A percentile compares a stretch with the other conserved stretches of the same genome.
Conservation (phyloP, 2,329 filamentous ascomycete genomes). For the Fusarium bulbicola region DNA sequence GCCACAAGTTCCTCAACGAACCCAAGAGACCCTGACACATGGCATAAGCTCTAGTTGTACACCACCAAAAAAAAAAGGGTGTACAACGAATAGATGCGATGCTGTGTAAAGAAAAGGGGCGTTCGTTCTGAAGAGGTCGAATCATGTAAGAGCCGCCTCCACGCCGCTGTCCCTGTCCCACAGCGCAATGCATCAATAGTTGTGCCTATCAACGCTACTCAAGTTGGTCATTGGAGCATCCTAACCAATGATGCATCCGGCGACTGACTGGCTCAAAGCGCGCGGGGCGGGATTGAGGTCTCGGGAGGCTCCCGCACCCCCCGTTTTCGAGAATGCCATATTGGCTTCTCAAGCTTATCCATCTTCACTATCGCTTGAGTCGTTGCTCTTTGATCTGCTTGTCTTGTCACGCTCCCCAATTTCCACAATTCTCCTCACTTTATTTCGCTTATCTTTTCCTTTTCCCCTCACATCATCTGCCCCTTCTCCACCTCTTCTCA, state of each 20-base stretch:
- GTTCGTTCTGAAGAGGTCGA: not conserved
- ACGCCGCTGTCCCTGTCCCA: constrained; percentile 5
- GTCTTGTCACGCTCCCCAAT: not conserved
- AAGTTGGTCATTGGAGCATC: not conserved
- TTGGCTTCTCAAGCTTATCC: constrained; percentile 12
- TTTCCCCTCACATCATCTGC: constrained; percentile 6
- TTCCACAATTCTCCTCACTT: not conserved
- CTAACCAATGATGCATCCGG: constrained; percentile 24
- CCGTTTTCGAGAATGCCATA: constrained; percentile 26
- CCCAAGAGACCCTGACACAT: constrained; percentile 20
- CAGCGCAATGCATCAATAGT: constrained; percentile 16
- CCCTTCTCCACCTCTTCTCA: constrained; percentile 6
- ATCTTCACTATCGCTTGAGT: not conserved
- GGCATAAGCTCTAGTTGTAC: constrained; percentile 23
- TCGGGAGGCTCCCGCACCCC: constrained; percentile 37
- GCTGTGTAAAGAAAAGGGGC: not conserved
- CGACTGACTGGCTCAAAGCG: constrained; percentile 32
- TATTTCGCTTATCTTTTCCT: constrained; percentile 8
- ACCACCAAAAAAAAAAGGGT: not conserved
- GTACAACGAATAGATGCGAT: constrained; percentile 3
- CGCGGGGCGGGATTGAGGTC: constrained; percentile 32
- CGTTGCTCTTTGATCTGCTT: not conserved
- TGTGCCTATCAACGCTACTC: constrained; percentile 11
- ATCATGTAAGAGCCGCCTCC: constrained; percentile 19
- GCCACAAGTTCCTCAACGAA: constrained; percentile 16